Base-by-base conservation (phyloP, 345 rosid species). In the Eucalyptus rudis region DNA sequence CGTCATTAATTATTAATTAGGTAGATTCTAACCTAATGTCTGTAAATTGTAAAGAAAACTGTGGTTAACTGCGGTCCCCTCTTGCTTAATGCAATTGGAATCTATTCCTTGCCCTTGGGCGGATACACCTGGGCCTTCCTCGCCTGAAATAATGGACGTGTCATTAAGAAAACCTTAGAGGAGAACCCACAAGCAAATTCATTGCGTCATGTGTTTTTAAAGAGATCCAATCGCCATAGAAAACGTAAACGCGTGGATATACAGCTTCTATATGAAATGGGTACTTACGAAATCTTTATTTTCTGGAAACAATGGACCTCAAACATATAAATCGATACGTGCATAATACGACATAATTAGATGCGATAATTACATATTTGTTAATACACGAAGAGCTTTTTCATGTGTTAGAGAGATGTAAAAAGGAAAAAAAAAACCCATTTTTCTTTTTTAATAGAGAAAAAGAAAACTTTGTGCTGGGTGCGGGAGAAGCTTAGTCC, bases 401-500 rank as follows among this genome's bases (percentile, higher is more conserved):
- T 33, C 44, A 5, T 17, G 81, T 17, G 25, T 68, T 33, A 68
- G 81, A 36, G 80, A 33, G 17, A 62, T 62, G 1, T 11, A n/a
- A 52, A 52, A 13, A 13, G 0, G 7, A 2, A n/a, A n/a, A n/a
- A 13, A 59, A 64, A n/a, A 7, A 7, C 76, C 36, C 33, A 64
- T n/a, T 64, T n/a, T n/a, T n/a, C 76, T 64, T 29, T n/a, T n/a
- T 64, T 13, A 13, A n/a, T 62, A 62, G 10, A n/a, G 62, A 5
- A 25, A 25, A 1, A n/a, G 17, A 14, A n/a, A 0, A 33, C 43
- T 33, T 9, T 0, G 24, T 31, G 80, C 13, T 17, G 44, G 43
- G 44, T 33, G 13, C 24, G 1, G 5, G 4, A 4, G 79, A 31
- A 31, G 66, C 43, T 16, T 66, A 66, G 36, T 66, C 40, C 6